A percentile compares a stretch with the other conserved stretches of the same genome.
Conservation (phyloP, 345 rosid genomes). For the Corchorus olitorius region DNA sequence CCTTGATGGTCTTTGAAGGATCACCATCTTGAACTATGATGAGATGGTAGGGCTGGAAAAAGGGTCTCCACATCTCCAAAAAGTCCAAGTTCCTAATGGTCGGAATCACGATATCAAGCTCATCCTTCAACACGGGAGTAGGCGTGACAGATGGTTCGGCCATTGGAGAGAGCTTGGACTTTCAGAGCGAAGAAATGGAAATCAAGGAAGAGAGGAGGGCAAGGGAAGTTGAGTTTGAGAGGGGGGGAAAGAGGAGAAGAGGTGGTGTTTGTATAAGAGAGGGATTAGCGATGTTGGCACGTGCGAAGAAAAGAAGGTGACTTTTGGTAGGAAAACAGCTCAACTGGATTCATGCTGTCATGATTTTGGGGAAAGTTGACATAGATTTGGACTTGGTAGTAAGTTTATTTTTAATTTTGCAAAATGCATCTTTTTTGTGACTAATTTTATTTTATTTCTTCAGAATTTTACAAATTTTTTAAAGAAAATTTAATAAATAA, state of each 20-base stretch:
- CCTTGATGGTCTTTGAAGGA: conserved; percentile 61
- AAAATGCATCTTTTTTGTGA: background rate
- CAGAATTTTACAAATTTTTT: background rate
- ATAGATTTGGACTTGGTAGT: background rate
- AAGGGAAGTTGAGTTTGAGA: background rate
- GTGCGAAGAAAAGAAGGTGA: conserved; percentile 21
- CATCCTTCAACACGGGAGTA: conserved; percentile 60
- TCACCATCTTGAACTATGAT: conserved; percentile 93
- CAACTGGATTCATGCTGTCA: conserved; percentile 1
- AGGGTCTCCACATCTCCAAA: conserved; percentile 85
- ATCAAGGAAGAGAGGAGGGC: background rate
- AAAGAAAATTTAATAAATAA: background rate
- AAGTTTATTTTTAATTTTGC: background rate
- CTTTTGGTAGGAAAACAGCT: conserved; percentile 3
- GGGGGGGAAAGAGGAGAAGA: background rate
- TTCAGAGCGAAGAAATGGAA: background rate
- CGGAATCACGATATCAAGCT: conserved; percentile 84
- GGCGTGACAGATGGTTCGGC: conserved; percentile 34
- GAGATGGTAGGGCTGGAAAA: conserved; percentile 70
- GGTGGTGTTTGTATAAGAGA: conserved; percentile 2
- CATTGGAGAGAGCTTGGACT: conserved; percentile 27
- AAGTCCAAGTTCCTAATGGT: conserved; percentile 79
- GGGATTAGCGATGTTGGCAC: conserved; percentile 21
- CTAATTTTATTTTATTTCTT: background rate
- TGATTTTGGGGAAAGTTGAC: background rate